Conservation (phyloP, 495 filamentous ascomycete species). For the Aspergillus mulundensis region DNA sequence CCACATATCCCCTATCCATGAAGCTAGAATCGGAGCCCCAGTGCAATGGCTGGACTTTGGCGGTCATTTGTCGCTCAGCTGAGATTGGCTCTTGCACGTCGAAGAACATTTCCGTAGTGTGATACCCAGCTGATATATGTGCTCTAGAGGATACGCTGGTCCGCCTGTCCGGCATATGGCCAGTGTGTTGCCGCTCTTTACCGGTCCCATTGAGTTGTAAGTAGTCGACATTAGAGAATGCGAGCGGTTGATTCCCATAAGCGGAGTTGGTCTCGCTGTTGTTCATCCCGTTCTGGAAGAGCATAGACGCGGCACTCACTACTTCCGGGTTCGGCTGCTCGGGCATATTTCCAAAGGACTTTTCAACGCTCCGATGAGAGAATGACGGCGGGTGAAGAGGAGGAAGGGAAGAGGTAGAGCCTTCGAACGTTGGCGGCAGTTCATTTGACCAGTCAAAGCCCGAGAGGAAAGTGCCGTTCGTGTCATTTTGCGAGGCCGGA, state of each 20-base stretch:
- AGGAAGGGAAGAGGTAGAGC: conserved; percentile 58
- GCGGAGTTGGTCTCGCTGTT: conserved; percentile 27
- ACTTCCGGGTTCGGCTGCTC: conserved; percentile 39
- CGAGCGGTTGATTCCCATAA: conserved; percentile 30
- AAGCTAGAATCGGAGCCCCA: conserved; percentile 68
- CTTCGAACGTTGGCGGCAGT: conserved; percentile 57
- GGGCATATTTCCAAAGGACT: conserved; percentile 22
- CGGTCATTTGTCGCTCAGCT: conserved; percentile 36
- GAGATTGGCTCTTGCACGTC: conserved; percentile 39
- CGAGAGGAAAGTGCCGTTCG: conserved; percentile 40
- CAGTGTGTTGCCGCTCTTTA: conserved; percentile 16
- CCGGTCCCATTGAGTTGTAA: conserved; percentile 15
- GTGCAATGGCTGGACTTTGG: conserved; percentile 42
- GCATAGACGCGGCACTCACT: conserved; percentile 48
- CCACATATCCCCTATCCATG: conserved; percentile 52
- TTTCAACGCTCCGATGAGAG: conserved; percentile 25
- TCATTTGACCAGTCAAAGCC: conserved; percentile 51
- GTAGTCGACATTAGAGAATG: conserved; percentile 24
- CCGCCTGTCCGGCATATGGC: conserved; percentile 7
- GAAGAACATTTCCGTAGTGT: conserved; percentile 45
- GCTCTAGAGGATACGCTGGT: conserved; percentile 18
- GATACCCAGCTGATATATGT: conserved; percentile 31
- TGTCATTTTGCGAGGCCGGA: conserved; percentile 37
- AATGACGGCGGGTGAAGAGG: conserved; percentile 50
- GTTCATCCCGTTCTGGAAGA: conserved; percentile 37